Conservation (phyloP, 495 filamentous ascomycete genomes). For the Cairneyella variabilis region DNA sequence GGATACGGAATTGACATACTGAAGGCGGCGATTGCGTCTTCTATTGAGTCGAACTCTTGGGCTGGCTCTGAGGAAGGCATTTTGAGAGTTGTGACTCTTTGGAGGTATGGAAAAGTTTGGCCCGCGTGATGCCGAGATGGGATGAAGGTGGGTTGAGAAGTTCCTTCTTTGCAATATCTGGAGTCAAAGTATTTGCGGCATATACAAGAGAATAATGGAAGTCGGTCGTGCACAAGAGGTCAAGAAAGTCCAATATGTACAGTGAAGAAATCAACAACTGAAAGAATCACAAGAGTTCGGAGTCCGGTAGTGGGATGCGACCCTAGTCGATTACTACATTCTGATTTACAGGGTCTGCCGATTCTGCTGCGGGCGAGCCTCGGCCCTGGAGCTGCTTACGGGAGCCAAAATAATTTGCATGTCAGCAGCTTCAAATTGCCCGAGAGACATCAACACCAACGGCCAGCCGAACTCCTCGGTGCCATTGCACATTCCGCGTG, state of each 20-base stretch:
- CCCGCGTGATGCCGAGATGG: conserved; percentile 17
- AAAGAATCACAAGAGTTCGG: too few species aligned
- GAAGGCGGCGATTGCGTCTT: conserved; percentile 79
- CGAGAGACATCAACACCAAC: background rate
- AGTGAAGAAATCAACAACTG: too few species aligned
- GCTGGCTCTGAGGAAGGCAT: conserved; percentile 27
- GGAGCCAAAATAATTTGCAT: conserved; percentile 13
- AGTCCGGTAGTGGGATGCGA: too few species aligned
- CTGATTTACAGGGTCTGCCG: conserved; percentile 2
- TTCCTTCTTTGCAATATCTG: too few species aligned
- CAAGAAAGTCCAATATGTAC: too few species aligned
- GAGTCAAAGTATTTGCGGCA: too few species aligned
- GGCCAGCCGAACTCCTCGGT: background rate
- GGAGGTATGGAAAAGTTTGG: conserved; percentile 5
- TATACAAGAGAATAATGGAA: too few species aligned
- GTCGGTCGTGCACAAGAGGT: too few species aligned
- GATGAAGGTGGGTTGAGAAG: background rate
- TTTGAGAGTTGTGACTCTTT: conserved; percentile 3
- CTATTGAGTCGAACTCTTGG: conserved; percentile 75
- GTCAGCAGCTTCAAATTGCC: conserved; percentile 9
- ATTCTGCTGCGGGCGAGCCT: background rate
- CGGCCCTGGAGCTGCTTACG: conserved; percentile 10
- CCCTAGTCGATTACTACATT: too few species aligned
- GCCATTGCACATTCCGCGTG: background rate
- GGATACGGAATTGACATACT: conserved; percentile 48